phyloP scores from a whole-genome alignment of 2,329 filamentous ascomycete species.

The Ophiostoma pallidulum region DNA sequence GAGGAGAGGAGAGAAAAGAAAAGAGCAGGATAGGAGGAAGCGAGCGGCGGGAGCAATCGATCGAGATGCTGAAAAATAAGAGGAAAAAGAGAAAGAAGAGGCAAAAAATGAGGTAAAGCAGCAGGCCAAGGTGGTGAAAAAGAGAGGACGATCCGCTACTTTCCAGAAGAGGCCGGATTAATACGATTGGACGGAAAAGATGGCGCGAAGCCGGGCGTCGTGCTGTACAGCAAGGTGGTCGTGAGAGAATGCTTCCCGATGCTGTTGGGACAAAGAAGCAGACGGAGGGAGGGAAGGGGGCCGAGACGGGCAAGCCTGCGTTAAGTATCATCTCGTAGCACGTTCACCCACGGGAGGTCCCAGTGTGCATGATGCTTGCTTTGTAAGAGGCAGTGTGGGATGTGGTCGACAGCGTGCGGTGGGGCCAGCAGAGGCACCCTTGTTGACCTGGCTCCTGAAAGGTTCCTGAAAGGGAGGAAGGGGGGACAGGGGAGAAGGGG shows the following conservation, averaged over 20 bases:
- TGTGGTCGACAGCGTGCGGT: no score
- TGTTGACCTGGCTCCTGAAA: no score
- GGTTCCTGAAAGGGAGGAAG: no score
- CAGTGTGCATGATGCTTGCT: no score
- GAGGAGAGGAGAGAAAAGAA: not conserved
- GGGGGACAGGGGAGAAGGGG: no score
- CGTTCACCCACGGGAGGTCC: not conserved
- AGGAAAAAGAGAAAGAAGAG: not conserved
- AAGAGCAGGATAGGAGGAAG: not conserved
- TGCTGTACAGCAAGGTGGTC: not conserved
- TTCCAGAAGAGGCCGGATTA: slow-evolving; percentile 10
- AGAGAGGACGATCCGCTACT: slow-evolving; percentile 10
- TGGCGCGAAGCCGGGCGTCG: not conserved
- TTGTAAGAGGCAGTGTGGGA: no score
- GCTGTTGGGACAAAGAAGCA: not conserved
- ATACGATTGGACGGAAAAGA: not conserved
- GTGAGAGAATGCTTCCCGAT: not conserved
- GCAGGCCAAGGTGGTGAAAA: not conserved
- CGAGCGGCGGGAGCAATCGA: not conserved
- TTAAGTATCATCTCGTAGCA: not conserved
- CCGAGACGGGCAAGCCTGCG: not conserved
- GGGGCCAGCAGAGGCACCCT: no score
- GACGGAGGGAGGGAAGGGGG: not conserved
- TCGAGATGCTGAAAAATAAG: not conserved
- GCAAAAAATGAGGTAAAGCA: not conserved